phyloP scores from a whole-genome alignment of 345 rosid genomes.

The Theobroma cacao region DNA sequence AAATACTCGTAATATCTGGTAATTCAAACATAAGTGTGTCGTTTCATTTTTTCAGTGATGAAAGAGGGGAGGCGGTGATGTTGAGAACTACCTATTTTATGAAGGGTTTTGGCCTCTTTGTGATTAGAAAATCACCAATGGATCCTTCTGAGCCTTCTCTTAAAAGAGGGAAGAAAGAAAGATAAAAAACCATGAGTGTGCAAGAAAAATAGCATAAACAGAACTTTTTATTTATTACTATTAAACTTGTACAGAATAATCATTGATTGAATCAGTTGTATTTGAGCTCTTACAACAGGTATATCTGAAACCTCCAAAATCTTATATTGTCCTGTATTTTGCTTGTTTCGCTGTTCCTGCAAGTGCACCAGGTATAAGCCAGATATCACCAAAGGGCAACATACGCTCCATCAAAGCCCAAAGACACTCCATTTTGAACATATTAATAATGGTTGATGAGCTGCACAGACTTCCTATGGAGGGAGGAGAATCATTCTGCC shows the following conservation, averaged over 20 bases:
- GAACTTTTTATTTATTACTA: background rate
- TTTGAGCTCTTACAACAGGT: slow-evolving; percentile 4
- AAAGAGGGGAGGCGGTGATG: slow-evolving; percentile 37
- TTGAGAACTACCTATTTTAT: slow-evolving; percentile 54
- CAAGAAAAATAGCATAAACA: background rate
- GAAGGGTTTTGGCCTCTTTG: slow-evolving; percentile 22
- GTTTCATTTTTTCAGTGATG: background rate
- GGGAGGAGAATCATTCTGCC: slow-evolving; percentile 1
- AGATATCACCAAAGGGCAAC: background rate
- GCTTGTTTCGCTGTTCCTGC: background rate
- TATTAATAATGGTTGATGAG: background rate
- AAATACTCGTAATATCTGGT: too few species aligned
- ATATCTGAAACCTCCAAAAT: background rate
- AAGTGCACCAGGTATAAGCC: background rate
- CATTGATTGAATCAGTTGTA: background rate
- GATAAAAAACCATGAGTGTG: background rate
- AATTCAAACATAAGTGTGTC: too few species aligned
- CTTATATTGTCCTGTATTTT: background rate
- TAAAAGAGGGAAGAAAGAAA: too few species aligned
- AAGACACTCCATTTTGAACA: background rate
- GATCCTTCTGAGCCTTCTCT: slow-evolving; percentile 56
- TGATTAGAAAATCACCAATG: slow-evolving; percentile 61
- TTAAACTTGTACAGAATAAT: background rate
- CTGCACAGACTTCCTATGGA: background rate
- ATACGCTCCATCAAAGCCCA: background rate